Evolutionary conservation across 1,284 basidiomycete species (phyloP), one percentile per base, ranked within the genome.

Genomic region (Apiotrichum mycotoxinovorans): DNA sequence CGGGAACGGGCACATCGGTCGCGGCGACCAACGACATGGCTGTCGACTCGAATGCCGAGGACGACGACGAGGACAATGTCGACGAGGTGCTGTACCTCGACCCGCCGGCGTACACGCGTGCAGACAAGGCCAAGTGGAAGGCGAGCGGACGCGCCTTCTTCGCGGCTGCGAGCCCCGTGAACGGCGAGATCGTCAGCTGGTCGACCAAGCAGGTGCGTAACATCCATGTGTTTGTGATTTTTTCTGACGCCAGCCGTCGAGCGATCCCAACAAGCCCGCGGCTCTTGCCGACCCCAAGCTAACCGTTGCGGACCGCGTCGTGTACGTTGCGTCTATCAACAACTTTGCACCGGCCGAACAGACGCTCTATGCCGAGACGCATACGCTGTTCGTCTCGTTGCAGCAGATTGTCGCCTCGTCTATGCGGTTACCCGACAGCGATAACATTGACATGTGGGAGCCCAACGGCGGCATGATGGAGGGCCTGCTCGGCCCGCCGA

Each of bases 361-460:
- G 41, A 60, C 57, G 33, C 63, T 79, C 40, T 78, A 73, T 57
- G 67, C 70, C 35, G 70, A 74, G 48, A 73, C 77, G 0, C 75
- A 74, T 56, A 74, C 75, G 4, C 65, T 78, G 38, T 79, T 78
- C 62, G 69, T 64, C 5, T 74, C 74, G 0, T 57, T 78, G 11
- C 77, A 73, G 54, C 61, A 64, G 25, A 72, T 76, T 22, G 62
- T 72, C 3, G 68, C 69, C 2, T 59, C 66, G 17, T 64, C 65
- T 1, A 51, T 67, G 15, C 56, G 67, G 27, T 54, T 71, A 34
- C 67, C 69, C 5, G 44, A 42, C 7, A 26, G 25, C 1, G 51
- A 46, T 4, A 34, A 43, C 20, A 42, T 48, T 27, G 41, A 54
- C 37, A 37, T 62, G 7, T 73, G 69, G 69, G 68, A 73, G 52